Evolutionary conservation across 2,329 filamentous ascomycete genomes (phyloP).

Genomic region (Penicillium sp.): DNA sequence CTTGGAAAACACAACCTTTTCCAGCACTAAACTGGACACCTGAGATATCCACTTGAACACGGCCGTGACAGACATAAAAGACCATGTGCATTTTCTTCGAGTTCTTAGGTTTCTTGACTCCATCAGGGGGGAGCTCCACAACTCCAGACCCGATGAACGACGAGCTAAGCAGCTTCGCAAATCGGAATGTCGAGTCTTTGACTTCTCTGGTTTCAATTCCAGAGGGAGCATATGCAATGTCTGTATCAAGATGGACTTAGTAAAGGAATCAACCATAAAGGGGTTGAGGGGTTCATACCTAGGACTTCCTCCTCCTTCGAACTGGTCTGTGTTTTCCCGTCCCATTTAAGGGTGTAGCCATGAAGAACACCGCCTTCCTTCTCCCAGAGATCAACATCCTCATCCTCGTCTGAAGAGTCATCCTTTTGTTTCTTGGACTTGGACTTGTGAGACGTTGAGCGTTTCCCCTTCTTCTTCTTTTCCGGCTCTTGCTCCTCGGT

Average conservation of each 20-base stretch:
- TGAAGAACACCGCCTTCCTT: slow-evolving; percentile 45
- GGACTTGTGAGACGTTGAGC: slow-evolving; percentile 31
- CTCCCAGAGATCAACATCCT: slow-evolving; percentile 46
- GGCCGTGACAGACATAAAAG: slow-evolving; percentile 84
- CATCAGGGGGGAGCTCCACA: slow-evolving; percentile 80
- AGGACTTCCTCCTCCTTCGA: slow-evolving; percentile 43
- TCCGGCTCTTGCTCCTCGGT: slow-evolving; percentile 61
- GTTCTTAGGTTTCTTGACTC: slow-evolving; percentile 87
- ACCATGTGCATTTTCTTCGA: slow-evolving; percentile 95
- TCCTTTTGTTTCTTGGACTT: slow-evolving; percentile 38
- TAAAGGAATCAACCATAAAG: slow-evolving; percentile 1
- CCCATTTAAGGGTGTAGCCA: slow-evolving; percentile 48
- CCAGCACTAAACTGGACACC: slow-evolving; percentile 70
- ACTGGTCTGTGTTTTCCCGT: slow-evolving; percentile 38
- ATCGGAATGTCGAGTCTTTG: slow-evolving; percentile 71
- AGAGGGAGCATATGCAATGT: slow-evolving; percentile 60
- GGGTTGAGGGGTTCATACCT: slow-evolving; percentile 28
- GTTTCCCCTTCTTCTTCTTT: slow-evolving; percentile 36
- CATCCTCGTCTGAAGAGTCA: slow-evolving; percentile 42
- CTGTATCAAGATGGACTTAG: slow-evolving; percentile 36
- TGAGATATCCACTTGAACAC: slow-evolving; percentile 70
- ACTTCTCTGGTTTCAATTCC: slow-evolving; percentile 60
- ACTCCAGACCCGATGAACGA: slow-evolving; percentile 88
- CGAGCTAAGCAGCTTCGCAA: slow-evolving; percentile 80
- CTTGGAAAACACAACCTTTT: slow-evolving; percentile 88